These are phyloP conservation scores for Oryza rufipogon DNA, from an alignment of 176 grass and related monocot genomes.

Conservation along the genomic window DNA sequence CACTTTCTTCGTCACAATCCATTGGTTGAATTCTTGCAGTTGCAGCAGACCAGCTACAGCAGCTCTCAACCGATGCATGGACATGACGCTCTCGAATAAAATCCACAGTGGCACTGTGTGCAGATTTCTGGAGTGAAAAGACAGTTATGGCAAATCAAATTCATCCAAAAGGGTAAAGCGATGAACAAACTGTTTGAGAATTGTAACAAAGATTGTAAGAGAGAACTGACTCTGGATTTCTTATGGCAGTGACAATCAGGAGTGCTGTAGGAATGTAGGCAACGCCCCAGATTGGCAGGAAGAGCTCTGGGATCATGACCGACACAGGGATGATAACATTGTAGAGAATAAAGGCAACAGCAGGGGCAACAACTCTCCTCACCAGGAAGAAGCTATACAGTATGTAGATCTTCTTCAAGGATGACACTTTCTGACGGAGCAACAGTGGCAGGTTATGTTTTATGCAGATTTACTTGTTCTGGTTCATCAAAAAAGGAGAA, in stretches of 20 bases:
- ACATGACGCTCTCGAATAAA: constrained; percentile 92
- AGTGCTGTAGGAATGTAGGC: constrained; percentile 85
- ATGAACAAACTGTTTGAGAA: constrained; percentile 12
- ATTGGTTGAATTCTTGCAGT: constrained; percentile 66
- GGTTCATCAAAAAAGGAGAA: constrained; percentile 13
- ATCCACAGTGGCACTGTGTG: constrained; percentile 97
- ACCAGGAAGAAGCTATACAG: constrained; percentile 98
- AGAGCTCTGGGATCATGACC: constrained; percentile 81
- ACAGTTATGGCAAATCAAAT: constrained; percentile 5
- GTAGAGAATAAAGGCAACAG: constrained; percentile 67
- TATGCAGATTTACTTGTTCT: constrained; percentile 1
- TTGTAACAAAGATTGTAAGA: constrained; percentile 6
- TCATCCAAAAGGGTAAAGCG: background rate
- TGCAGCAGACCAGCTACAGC: constrained; percentile 77
- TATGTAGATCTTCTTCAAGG: constrained; percentile 82
- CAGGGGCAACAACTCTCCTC: constrained; percentile 77
- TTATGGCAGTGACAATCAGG: constrained; percentile 76
- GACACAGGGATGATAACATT: constrained; percentile 78
- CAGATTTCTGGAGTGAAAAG: constrained; percentile 57
- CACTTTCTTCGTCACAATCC: constrained; percentile 80
- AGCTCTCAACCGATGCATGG: constrained; percentile 86
- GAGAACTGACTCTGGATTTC: constrained; percentile 72
- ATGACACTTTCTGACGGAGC: constrained; percentile 74
- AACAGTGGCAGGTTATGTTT: constrained; percentile 18
- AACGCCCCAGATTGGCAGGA: constrained; percentile 81